These are phyloP conservation scores for Plantago coronopus DNA, from an alignment of 305 asterid species.

Conservation along the genomic window DNA sequence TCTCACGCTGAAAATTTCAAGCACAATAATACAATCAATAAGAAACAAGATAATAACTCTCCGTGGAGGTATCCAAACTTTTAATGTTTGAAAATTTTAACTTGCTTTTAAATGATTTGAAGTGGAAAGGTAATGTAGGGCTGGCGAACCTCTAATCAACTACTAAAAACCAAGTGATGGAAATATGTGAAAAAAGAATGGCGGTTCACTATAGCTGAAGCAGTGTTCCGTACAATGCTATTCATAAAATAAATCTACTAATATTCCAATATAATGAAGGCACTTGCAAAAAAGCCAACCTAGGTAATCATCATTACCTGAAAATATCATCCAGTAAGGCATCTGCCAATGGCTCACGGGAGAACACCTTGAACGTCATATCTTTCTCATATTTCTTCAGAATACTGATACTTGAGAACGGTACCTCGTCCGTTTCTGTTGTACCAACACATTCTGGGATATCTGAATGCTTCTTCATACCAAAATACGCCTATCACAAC, in stretches of 20 bases:
- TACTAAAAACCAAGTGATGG: too few relatives aligned
- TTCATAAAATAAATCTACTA: neutral
- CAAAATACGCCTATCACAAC: conserved; percentile 63
- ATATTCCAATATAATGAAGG: too few relatives aligned
- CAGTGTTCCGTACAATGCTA: neutral
- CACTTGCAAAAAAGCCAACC: too few relatives aligned
- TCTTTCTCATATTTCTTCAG: conserved; percentile 69
- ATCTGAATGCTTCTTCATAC: conserved; percentile 51
- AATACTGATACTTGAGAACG: conserved; percentile 77
- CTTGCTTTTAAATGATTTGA: neutral
- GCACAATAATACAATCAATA: neutral
- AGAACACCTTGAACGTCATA: conserved; percentile 76
- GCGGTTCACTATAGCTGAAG: neutral
- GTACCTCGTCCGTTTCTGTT: conserved; percentile 58
- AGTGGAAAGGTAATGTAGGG: too few relatives aligned
- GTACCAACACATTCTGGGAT: conserved; percentile 90
- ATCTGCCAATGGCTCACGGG: conserved; percentile 65
- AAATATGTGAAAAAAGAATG: too few relatives aligned
- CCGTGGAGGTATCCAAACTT: neutral
- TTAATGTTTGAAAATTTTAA: neutral
- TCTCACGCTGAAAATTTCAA: conserved; percentile 48
- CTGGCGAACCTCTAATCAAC: too few relatives aligned
- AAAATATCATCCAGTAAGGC: conserved; percentile 64
- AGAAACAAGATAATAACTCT: neutral
- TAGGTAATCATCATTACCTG: conserved; percentile 54